Percentiles rank a stretch among this genome's conserved stretches.
Conservation (phyloP, 176 grass and related monocot genomes). For the Cymbopogon citratus region DNA sequence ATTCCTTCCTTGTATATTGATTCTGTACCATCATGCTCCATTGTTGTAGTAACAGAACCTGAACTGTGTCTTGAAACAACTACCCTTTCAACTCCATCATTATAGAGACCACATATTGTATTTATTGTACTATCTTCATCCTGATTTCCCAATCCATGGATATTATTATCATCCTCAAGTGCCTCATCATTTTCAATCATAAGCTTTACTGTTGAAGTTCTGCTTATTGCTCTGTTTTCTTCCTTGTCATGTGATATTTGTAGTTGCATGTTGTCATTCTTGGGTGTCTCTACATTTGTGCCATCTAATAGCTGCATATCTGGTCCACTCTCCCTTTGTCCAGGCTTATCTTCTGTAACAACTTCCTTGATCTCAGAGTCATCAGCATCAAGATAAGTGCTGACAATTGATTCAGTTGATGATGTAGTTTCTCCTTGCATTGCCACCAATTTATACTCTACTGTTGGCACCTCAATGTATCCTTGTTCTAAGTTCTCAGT, state of each 20-base stretch:
- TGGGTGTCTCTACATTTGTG: slow-evolving; percentile 9
- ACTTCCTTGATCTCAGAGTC: slow-evolving; percentile 47
- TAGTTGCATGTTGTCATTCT: not conserved
- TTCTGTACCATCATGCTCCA: slow-evolving; percentile 14
- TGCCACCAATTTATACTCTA: slow-evolving; percentile 9
- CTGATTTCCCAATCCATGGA: not conserved
- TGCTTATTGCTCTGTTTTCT: slow-evolving; percentile 22
- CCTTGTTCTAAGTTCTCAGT: slow-evolving; percentile 13
- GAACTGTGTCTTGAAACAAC: not conserved
- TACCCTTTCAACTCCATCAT: slow-evolving; percentile 4
- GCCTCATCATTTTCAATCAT: not conserved
- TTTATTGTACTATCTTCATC: not conserved
- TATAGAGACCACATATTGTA: not conserved
- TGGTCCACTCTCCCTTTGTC: slow-evolving; percentile 10
- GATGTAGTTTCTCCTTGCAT: slow-evolving; percentile 26
- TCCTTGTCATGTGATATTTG: slow-evolving; percentile 14
- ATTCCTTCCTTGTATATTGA: slow-evolving; percentile 9
- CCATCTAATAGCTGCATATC: slow-evolving; percentile 8
- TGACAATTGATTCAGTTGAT: slow-evolving; percentile 33
- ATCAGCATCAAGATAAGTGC: slow-evolving; percentile 31
- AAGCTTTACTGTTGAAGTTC: not conserved
- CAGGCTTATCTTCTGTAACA: slow-evolving; percentile 31
- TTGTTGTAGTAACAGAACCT: not conserved
- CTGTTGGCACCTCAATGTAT: slow-evolving; percentile 14
- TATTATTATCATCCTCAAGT: slow-evolving; percentile 6